Evolutionary conservation across 345 rosid genomes (phyloP).

Genomic region (Eucalyptus shirleyi): DNA sequence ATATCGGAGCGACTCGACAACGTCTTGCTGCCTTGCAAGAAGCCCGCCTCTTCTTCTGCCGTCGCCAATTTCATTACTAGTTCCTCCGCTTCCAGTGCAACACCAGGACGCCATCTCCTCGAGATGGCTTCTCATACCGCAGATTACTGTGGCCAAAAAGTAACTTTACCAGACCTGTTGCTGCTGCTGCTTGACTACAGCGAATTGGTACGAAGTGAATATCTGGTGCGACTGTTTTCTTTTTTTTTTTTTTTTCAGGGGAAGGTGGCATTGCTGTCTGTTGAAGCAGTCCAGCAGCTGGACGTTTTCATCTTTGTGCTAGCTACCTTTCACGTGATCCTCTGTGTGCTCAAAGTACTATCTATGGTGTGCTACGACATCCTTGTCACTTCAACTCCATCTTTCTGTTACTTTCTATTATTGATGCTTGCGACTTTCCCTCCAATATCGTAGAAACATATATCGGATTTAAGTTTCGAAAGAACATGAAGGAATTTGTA

Average conservation of each 20-base stretch:
- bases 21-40: constrained; percentile 47
- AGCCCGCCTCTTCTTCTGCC: neutral
- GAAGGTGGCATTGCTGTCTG: constrained; percentile 43
- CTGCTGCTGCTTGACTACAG: neutral
- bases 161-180: neutral
- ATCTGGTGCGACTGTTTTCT: neutral
- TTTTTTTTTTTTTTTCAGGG: constrained; percentile 25
- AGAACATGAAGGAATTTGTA: neutral
- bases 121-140: constrained; percentile 9
- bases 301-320: constrained; percentile 77
- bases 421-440: neutral
- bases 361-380: neutral
- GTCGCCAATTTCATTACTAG: constrained; percentile 25
- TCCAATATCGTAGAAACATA: neutral
- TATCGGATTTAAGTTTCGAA: neutral
- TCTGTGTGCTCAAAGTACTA: constrained; percentile 65
- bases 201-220: neutral
- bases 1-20: constrained; percentile 21
- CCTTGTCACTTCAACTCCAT: neutral
- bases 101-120: constrained; percentile 28
- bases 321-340: constrained; percentile 52
- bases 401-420: neutral
- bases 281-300: constrained; percentile 72
- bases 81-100: neutral
- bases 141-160: constrained; percentile 20